A percentile compares a stretch with the other conserved stretches of the same genome.
Evolutionary conservation across 2,329 filamentous ascomycete genomes (phyloP).

Genomic region (Colletotrichum incanum): DNA sequence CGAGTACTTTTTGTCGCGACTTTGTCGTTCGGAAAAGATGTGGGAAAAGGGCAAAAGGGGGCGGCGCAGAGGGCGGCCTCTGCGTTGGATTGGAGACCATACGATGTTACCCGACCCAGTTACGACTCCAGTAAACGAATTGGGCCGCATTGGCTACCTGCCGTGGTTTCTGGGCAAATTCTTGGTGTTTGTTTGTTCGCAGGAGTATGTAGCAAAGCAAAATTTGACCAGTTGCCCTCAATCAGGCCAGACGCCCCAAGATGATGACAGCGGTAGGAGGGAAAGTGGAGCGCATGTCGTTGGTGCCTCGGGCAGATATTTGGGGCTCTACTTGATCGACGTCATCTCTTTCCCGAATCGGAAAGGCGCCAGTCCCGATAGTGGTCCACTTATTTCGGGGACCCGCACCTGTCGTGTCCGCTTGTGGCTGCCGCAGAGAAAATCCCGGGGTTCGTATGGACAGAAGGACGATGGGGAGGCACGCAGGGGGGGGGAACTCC

Average conservation of each 20-base stretch:
- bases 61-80: neutral
- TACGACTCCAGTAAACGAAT: neutral
- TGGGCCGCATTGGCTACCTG: neutral
- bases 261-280: neutral
- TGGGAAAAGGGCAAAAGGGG: neutral
- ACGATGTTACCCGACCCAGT: neutral
- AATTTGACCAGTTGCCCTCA: neutral
- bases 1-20: neutral
- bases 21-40: neutral
- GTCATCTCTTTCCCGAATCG: neutral
- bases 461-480: neutral
- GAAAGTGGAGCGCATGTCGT: neutral
- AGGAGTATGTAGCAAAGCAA: too few relatives aligned
- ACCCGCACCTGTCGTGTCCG: constrained; percentile 21
- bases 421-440: constrained; percentile 12
- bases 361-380: neutral
- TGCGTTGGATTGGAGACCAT: neutral
- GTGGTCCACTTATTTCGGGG: neutral
- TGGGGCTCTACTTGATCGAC: constrained; percentile 31
- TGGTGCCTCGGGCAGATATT: constrained; percentile 30
- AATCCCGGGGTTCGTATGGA: constrained; percentile 12
- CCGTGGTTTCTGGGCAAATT: neutral
- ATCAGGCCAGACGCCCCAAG: neutral
- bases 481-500: neutral
- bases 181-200: neutral